phyloP scores from a whole-genome alignment of 139 green algal species.

The Coccomyxa sp. region DNA sequence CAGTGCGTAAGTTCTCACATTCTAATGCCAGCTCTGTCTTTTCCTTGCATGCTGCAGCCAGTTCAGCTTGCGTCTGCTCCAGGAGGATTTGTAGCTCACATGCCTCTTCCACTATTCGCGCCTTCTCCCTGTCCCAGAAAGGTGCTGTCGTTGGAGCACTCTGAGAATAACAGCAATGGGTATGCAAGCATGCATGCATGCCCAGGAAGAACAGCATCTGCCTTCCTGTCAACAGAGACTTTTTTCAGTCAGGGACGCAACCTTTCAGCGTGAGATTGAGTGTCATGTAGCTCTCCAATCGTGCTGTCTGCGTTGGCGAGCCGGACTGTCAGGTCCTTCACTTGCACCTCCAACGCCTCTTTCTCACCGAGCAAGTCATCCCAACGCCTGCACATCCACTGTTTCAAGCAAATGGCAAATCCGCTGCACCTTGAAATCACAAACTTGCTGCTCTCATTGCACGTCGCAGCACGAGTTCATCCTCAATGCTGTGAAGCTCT shows the following conservation, averaged over 20 bases:
- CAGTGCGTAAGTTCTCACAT: not conserved
- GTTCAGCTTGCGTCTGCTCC: not conserved
- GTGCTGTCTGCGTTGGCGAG: not conserved
- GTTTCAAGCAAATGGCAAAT: not conserved
- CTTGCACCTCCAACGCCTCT: not conserved
- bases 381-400: not conserved
- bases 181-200: no score
- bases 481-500: not conserved
- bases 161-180: no score
- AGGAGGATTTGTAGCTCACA: not conserved
- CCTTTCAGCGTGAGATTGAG: not conserved
- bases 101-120: not conserved
- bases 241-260: not conserved
- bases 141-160: no score
- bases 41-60: not conserved
- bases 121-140: no score
- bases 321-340: not conserved
- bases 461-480: not conserved
- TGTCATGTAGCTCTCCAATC: not conserved
- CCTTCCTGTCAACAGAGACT: not conserved
- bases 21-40: not conserved
- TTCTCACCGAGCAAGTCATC: not conserved
- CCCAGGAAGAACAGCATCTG: not conserved
- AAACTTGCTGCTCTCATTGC: no score
- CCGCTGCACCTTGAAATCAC: not conserved